Evolutionary conservation across 2,329 filamentous ascomycete genomes (phyloP).

Genomic region (Didymella glomerata): DNA sequence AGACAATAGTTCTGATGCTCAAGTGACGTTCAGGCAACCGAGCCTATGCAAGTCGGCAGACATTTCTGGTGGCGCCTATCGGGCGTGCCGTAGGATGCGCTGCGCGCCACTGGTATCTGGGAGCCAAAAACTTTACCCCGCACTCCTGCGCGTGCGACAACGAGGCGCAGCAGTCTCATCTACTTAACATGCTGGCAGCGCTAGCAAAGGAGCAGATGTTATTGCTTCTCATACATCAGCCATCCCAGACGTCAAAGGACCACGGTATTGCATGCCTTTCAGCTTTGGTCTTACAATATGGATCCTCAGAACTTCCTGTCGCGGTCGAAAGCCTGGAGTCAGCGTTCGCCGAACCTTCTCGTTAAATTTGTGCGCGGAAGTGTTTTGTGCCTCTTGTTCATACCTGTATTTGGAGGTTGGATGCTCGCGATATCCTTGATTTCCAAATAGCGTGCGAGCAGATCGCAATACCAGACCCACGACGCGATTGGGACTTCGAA

Average conservation of each 20-base stretch:
- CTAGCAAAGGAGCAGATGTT: too few species aligned
- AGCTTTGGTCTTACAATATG: not conserved
- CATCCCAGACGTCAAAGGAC: not conserved
- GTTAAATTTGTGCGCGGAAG: not conserved
- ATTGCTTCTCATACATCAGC: not conserved
- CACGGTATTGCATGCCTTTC: not conserved
- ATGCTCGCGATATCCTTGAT: not conserved
- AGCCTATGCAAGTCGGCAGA: not conserved
- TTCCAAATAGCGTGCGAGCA: not conserved
- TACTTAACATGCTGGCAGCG: not conserved
- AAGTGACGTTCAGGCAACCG: not conserved
- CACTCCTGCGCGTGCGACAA: not conserved
- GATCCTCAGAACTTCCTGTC: not conserved
- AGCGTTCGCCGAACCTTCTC: not conserved
- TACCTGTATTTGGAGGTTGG: not conserved
- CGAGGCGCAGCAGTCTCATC: not conserved
- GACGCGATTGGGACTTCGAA: not conserved
- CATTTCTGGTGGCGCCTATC: not conserved
- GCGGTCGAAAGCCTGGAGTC: not conserved
- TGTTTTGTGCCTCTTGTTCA: not conserved
- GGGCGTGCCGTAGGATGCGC: not conserved
- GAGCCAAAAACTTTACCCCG: not conserved
- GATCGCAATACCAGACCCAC: not conserved
- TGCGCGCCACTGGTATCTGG: not conserved
- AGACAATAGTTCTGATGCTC: not conserved